Evolutionary conservation across 2,329 filamentous ascomycete species (phyloP).

Genomic region (Pseudogymnoascus verrucosus): DNA sequence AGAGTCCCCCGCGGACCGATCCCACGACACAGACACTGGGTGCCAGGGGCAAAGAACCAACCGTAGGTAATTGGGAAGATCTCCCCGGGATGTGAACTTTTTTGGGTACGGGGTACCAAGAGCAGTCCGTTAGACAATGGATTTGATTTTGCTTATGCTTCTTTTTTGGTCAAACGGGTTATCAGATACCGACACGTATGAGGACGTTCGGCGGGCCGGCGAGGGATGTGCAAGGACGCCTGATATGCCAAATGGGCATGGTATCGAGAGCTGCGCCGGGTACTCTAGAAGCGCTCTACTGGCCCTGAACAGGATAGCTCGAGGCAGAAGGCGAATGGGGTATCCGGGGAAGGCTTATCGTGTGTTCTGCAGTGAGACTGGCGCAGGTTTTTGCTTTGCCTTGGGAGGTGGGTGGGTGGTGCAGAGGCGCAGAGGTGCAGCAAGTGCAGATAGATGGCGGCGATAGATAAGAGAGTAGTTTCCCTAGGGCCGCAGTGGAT

Average conservation of each 20-base stretch:
- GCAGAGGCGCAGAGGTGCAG: neutral
- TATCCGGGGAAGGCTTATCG: conserved; percentile 5
- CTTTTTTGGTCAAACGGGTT: neutral
- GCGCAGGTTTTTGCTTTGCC: neutral
- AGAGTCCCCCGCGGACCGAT: conserved; percentile 5
- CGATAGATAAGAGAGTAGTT: neutral
- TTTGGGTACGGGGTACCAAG: neutral
- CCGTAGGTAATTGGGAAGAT: neutral
- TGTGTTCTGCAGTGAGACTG: neutral
- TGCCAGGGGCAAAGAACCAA: conserved; percentile 3
- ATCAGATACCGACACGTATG: conserved; percentile 6
- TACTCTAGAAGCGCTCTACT: conserved; percentile 6
- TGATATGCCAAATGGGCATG: conserved; percentile 6
- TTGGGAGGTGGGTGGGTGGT: neutral
- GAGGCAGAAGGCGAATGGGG: conserved; percentile 6
- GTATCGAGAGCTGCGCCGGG: conserved; percentile 1
- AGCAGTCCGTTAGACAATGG: neutral
- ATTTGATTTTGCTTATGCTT: neutral
- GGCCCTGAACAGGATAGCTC: conserved; percentile 2
- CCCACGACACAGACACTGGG: neutral
- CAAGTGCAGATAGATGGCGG: neutral
- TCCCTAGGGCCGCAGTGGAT: neutral
- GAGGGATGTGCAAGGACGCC: neutral
- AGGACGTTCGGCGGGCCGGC: conserved; percentile 1
- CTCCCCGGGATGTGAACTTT: neutral